Percentiles rank a stretch among this genome's conserved stretches.
Conservation (phyloP, 345 rosid species). For the Litchi chinensis region DNA sequence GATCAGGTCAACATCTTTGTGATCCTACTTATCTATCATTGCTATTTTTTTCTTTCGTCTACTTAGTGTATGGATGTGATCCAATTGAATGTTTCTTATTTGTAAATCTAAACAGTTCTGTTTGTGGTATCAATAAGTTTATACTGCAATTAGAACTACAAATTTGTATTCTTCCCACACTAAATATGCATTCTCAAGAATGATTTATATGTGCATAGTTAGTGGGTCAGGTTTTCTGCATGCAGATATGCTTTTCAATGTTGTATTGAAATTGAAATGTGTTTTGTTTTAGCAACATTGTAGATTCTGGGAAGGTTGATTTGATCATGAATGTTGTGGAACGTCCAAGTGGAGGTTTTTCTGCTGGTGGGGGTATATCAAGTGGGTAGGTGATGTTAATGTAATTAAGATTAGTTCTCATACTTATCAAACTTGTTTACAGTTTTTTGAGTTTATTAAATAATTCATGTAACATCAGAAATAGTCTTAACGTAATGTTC, state of each 20-base stretch:
- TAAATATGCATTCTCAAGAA: neutral
- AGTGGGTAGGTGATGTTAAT: slow-evolving; percentile 64
- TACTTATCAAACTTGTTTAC: slow-evolving; percentile 9
- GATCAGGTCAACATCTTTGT: neutral
- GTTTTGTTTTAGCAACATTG: slow-evolving; percentile 10
- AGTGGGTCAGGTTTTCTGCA: neutral
- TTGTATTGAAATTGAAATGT: neutral
- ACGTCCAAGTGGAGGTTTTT: slow-evolving; percentile 93
- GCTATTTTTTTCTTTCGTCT: neutral
- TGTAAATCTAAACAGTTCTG: neutral
- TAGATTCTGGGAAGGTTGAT: slow-evolving; percentile 89
- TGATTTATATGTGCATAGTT: neutral
- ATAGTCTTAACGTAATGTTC: slow-evolving; percentile 13
- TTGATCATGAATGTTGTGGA: slow-evolving; percentile 92
- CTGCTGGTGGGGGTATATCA: slow-evolving; percentile 96
- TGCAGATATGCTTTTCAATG: slow-evolving; percentile 4
- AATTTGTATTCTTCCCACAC: neutral
- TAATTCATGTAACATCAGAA: neutral
- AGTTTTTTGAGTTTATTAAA: slow-evolving; percentile 6
- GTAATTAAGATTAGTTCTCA: slow-evolving; percentile 4
- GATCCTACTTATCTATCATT: neutral
- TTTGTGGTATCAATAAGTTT: neutral
- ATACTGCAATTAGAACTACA: neutral
- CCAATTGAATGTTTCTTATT: neutral
- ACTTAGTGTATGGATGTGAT: neutral